Base-by-base conservation (phyloP, 768 basidiomycete species). In the Tricholomella constricta region DNA sequence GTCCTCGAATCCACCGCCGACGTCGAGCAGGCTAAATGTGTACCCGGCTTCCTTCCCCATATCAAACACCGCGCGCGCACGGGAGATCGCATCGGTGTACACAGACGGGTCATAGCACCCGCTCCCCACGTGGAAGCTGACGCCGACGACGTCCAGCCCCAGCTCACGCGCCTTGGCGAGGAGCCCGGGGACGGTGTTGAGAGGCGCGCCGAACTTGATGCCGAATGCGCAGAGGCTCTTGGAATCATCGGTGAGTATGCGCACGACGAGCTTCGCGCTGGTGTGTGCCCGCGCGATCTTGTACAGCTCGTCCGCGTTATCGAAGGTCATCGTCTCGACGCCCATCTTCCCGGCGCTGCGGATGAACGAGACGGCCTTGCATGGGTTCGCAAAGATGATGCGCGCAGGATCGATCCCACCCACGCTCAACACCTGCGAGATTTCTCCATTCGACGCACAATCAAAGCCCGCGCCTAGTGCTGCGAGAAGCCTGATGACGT, bases 311-410 rank as follows among this genome's bases (percentile, higher is more conserved):
- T 99, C 97, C 35, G 83, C 82, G 71, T 98, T 99, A 76, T 99
- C 97, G 67, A 99, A 99, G 5, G 96, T 98, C 96, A 98, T 97
- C 74, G 81, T 85, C 65, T 92, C 81, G 47, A 98, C 95, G 19
- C 89, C 86, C 27, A 76, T 71, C 61, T 81, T 84, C 36, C 86
- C 85, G 14, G 97, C 91, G 61, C 84, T 82, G 44, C 94, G 89
- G 62, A 99, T 81, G 75, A 95, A 98, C 0, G 94, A 96, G 10
- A 83, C 79, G 2, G 97, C 91, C 74, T 99, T 99, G 86, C 97
- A 98, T 0, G 97, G 97, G 72, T 99, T 99, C 58, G 97, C 97
- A 64, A 94, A 99, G 66, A 98, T 92, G 78, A 99, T 89, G 52
- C 88, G 82, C 48, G 82, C 80, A 4, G 95, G 85, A 42, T 82